Base-by-base conservation (phyloP, 805 yeast genomes). In the Ogataea corticis region DNA sequence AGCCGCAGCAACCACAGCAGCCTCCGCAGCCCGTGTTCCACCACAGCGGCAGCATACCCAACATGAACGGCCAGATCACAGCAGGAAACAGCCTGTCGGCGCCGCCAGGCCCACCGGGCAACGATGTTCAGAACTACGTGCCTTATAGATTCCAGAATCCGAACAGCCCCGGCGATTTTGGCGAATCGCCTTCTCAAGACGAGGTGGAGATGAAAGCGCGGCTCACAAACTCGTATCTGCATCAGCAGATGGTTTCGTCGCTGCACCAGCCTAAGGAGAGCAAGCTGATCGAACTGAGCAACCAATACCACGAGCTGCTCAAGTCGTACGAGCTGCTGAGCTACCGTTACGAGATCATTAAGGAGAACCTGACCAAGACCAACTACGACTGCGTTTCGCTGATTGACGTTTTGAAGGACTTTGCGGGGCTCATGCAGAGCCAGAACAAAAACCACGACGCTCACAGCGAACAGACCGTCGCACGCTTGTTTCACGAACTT, bases 381-480 rank as follows among this genome's bases (percentile, higher is more conserved):
- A 80, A 79, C 54, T 55, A 70, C 43, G 88, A 82, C 52, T 67
- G 79, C 63, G 73, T 80, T 2, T 71, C 71, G 31, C 47, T 82
- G 7, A 53, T 82, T 10, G 86, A 80, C 44, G 49, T 63, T 13
- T 29, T 66, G 16, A 65, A 59, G 37, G 68, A 63, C 17, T 42
- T 49, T 2, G 42, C 56, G 2, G 44, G 42, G 11, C 12, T 49
- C 21, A 19, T 54, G 7, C 31, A 36, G n/a, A 48, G 38, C 16
- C 47, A 41, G 13, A 49, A 18, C n/a, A 33, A 33, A 9, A 49
- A 49, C 18, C 33, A 47, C 9, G 55, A 54, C 19, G 49, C n/a
- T 12, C 40, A 21, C 17, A 42, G 28, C 35, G 50, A 48, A 33
- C 40, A n/a, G 34, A 47, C 25, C 33, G 28, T 29, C 12, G 44